Base-by-base conservation (phyloP, 441 rosid species). In the Adansonia grandidieri region DNA sequence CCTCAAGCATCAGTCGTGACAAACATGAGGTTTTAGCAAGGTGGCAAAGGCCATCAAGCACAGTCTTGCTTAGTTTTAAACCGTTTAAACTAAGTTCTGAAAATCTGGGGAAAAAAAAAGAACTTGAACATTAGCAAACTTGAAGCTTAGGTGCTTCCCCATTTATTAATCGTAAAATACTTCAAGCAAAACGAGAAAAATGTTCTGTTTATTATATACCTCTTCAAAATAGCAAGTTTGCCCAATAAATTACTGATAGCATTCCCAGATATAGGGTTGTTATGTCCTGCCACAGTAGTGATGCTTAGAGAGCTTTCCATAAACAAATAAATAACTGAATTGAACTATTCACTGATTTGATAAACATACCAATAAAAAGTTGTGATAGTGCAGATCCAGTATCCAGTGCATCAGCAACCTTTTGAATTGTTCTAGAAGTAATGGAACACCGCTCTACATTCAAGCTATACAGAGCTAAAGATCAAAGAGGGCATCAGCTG, bases 371-470 rank as follows among this genome's bases (percentile, higher is more conserved):
- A 83, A 97, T 91, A 57, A 74, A 90, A 75, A 97, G 96, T 80
- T 95, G 95, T 66, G 96, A 83, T 82, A 97, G 89, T 71, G 80
- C 82, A 32, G 93, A 97, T 75, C 80, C 88, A 57, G 89, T 74
- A 79, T 84, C 84, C 85, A 93, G 84, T 48, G 92, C 90, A 85
- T 91, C 93, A 80, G 93, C 87, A 71, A 91, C 80, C 86, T 91
- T 96, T 77, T 91, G 91, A 85, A 96, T 86, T 78, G 99, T 92
- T 81, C 99, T 88, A 19, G 99, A 93, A 80, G 99, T 91, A 82
- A 96, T 86, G 68, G 93, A 94, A 82, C 99, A 96, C 50, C 84
- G 84, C 83, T 93, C 98, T 66, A 96, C 83, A 71, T 91, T 96
- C 88, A 96, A 91, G 87, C 88, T 91, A 80, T 89, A 91, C 71